Conservation (phyloP, 202 grass and related monocot genomes). For the Panicum virgatum region DNA sequence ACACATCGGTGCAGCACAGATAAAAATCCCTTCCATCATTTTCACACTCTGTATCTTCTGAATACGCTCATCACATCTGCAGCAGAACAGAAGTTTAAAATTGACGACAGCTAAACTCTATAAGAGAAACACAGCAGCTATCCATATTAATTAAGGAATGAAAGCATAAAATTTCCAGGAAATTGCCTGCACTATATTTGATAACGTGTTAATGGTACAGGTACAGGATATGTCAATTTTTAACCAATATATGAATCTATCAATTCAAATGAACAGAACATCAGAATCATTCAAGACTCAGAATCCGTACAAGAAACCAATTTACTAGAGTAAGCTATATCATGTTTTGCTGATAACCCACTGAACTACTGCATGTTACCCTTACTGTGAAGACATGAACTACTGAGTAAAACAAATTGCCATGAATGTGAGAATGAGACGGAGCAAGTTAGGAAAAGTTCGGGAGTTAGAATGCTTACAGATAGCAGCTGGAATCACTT, state of each 20-base stretch:
- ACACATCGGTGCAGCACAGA: conserved; percentile 93
- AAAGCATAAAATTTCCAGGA: background rate
- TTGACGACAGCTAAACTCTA: background rate
- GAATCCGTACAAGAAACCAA: conserved; percentile 3
- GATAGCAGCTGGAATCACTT: conserved; percentile 91
- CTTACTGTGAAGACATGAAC: conserved; percentile 9
- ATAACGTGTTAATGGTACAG: background rate
- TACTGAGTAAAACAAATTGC: background rate
- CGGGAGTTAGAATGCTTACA: conserved; percentile 59
- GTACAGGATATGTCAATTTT: background rate
- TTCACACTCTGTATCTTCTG: conserved; percentile 98
- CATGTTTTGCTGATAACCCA: conserved; percentile 1
- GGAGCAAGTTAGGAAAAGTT: conserved; percentile 19
- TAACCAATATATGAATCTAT: conserved; percentile 13
- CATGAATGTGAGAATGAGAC: background rate
- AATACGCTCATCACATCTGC: conserved; percentile 94
- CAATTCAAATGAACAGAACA: conserved; percentile 11
- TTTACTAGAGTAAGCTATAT: conserved; percentile 2
- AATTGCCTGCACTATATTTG: conserved; percentile 11
- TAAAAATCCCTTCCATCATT: conserved; percentile 97
- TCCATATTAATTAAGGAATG: conserved; percentile 10
- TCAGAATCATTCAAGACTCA: background rate
- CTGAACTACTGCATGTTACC: background rate
- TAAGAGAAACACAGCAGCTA: background rate
- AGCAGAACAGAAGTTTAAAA: conserved; percentile 39